Base-by-base conservation (phyloP, 805 yeast genomes). In the Yamadazyma akitaensis region DNA sequence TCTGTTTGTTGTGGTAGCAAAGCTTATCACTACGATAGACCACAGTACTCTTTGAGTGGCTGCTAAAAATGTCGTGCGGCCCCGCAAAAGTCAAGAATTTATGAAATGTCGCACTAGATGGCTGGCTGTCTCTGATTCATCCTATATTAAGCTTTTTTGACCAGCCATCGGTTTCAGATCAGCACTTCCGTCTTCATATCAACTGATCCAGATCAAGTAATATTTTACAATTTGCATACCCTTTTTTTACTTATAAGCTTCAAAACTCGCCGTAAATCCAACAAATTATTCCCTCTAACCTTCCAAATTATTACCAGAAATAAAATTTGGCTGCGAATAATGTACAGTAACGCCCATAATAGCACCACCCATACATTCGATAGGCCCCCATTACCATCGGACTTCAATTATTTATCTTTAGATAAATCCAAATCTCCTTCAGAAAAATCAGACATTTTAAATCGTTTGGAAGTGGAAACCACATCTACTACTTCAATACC, bases 401-500 rank as follows among this genome's bases (percentile, higher is more conserved):
- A 43, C 30, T 36, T 34, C 18, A 30, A 36, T 13, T 36, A 34
- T 11, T 35, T 43, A 36, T 25, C 41, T 10, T 43, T 36, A 10
- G 17, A 18, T 21, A 43, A 28, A 2, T 43, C 46, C 16, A 43
- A 43, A 9, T 31, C 41, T 10, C 35, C 40, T 25, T 43, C 46
- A 12, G 46, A 37, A 25, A 43, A 38, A 19, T 49, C 55, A 8
- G 53, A 49, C 19, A 25, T 51, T 10, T 40, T 52, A 24, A 46
- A 46, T 34, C 44, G 59, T 21, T 44, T 60, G 21, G 66, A 60
- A 43, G 60, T 58, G 25, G 59, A 59, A 36, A 53, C 64, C 3
- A 44, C 58, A 2, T 64, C 68, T 3, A 53, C 63, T 9, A 50
- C 58, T 4, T 63, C 69, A 4, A 18, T 61, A 2, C 66, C 69